Base-by-base conservation (phyloP, 306 rosid genomes). In the Prunus davidiana region DNA sequence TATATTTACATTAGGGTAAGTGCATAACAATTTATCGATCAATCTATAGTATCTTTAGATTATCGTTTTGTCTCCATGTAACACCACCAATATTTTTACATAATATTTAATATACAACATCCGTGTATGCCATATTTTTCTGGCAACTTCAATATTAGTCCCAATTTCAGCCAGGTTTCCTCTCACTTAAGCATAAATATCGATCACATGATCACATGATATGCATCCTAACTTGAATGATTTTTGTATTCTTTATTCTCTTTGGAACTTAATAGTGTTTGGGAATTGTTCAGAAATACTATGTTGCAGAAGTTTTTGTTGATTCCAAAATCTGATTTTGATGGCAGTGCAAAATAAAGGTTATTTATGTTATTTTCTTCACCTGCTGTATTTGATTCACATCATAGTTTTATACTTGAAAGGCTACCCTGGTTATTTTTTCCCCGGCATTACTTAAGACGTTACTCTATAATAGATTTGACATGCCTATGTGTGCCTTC, bases 161-260 rank as follows among this genome's bases (percentile, higher is more conserved):
- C 50, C 30, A 32, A 24, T n/a, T 71, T 7, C 49, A 19, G 27
- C 4, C 14, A 20, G 12, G 28, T 12, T 54, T 71, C 7, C 12
- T 18, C 46, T 32, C 64, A 4, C 75, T 32, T 22, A 20, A 11
- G 16, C 24, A 8, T 30, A 52, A 46, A 28, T 34, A 34, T 34
- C 8, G 8, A 34, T 34, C 2, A 34, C 38, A 34, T 34, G 28
- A 19, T 19, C 18, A 30, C 51, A 3, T n/a, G 14, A 16, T 54
- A 12, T 69, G 25, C 45, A 49, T 69, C 11, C 58, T 20, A 24
- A 68, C 64, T 64, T 0, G 75, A 62, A 75, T 54, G 52, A 77
- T 66, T 71, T 80, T 73, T 67, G 68, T 60, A 12, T 56, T 51
- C 27, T 43, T 67, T 30, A 20, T 43, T 45, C 15, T 6, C 22